Conservation (phyloP, 768 basidiomycete species). For the Agrocybe pediades region DNA sequence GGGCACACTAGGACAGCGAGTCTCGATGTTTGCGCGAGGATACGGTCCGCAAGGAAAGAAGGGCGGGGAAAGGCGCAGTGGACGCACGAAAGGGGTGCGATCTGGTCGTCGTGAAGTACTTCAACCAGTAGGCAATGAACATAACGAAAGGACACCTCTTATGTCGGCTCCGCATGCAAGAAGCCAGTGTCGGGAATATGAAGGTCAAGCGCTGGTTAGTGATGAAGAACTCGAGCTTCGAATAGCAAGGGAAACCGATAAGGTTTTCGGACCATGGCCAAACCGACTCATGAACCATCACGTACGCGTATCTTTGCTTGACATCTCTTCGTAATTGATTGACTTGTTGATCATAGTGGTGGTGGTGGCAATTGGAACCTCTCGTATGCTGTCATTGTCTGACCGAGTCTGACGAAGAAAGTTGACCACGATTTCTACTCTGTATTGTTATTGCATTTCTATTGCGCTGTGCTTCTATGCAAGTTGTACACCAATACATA, state of each 20-base stretch:
- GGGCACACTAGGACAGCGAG: conserved; percentile 63
- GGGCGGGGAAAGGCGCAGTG: conserved; percentile 13
- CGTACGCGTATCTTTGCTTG: conserved; percentile 41
- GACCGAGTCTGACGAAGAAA: conserved; percentile 53
- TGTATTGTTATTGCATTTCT: no score
- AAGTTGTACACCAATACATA: background rate
- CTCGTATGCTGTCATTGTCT: conserved; percentile 64
- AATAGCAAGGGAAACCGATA: conserved; percentile 51
- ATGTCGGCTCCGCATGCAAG: conserved; percentile 11
- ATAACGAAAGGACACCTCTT: conserved; percentile 25
- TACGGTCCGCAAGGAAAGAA: conserved; percentile 19
- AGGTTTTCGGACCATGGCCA: conserved; percentile 69
- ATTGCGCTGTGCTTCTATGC: background rate
- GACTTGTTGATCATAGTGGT: conserved; percentile 56
- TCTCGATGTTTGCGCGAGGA: conserved; percentile 38
- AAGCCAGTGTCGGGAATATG: background rate
- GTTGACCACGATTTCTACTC: no score
- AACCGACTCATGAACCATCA: conserved; percentile 65
- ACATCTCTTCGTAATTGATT: background rate
- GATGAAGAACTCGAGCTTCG: conserved; percentile 28
- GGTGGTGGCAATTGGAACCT: conserved; percentile 78
- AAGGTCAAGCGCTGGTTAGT: conserved; percentile 12
- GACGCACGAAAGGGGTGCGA: conserved; percentile 10
- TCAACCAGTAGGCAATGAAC: background rate
- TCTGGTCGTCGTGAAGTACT: conserved; percentile 7